These are phyloP conservation scores for Mycena sp. DNA, from an alignment of 1,284 basidiomycete genomes.

Conservation along the genomic window DNA sequence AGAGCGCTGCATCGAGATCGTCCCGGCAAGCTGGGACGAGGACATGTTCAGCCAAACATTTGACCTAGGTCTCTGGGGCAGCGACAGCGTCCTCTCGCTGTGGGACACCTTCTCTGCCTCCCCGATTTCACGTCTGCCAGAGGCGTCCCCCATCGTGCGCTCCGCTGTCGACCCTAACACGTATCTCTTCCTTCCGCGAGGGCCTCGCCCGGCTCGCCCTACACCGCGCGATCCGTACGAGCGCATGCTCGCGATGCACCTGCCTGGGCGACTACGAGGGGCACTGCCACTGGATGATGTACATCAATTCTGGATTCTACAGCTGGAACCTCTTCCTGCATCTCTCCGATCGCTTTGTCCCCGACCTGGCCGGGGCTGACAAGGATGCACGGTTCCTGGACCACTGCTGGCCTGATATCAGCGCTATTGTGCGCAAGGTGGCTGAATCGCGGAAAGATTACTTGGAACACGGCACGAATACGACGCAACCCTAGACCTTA, in stretches of 20 bases:
- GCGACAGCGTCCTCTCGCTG: no score
- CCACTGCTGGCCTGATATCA: conserved; percentile 65
- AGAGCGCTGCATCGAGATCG: conserved; percentile 55
- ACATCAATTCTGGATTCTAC: conserved; percentile 58
- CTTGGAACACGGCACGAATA: conserved; percentile 30
- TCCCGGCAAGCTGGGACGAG: conserved; percentile 39
- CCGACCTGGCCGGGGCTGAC: conserved; percentile 36
- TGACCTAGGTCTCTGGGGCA: no score
- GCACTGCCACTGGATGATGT: conserved; percentile 65
- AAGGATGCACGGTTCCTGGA: conserved; percentile 52
- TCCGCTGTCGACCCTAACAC: conserved; percentile 45
- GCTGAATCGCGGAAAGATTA: conserved; percentile 49
- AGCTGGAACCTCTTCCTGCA: conserved; percentile 64
- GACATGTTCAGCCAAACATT: no score
- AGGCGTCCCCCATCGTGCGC: conserved; percentile 44
- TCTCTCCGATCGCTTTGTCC: conserved; percentile 59
- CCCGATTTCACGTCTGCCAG: no score
- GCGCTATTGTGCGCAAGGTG: conserved; percentile 59
- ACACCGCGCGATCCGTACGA: conserved; percentile 26
- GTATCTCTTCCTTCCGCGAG: conserved; percentile 42
- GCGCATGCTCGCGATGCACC: conserved; percentile 63
- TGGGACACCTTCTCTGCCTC: no score
- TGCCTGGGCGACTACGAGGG: conserved; percentile 72
- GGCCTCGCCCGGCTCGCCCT: conserved; percentile 53
- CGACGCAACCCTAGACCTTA: conserved; percentile 48